Conservation (phyloP, 2,329 filamentous ascomycete species). For the Pseudogymnoascus sp. region DNA sequence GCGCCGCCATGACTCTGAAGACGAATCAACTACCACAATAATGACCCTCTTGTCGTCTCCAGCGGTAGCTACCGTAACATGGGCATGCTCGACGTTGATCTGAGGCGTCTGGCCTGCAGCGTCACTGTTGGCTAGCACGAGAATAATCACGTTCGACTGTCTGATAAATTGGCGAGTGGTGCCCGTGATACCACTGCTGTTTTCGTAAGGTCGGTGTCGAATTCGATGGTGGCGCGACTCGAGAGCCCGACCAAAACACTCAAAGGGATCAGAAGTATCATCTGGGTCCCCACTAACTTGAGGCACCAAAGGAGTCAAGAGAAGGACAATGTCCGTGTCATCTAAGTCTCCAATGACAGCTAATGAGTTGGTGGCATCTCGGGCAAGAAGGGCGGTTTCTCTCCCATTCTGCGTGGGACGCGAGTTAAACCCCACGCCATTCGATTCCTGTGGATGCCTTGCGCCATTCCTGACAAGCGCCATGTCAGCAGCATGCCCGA, state of each 20-base stretch:
- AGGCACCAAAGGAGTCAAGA: conserved; percentile 49
- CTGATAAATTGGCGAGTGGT: conserved; percentile 28
- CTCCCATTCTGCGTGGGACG: background rate
- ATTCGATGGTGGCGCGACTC: conserved; percentile 51
- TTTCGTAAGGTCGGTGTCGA: conserved; percentile 60
- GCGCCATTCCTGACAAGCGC: background rate
- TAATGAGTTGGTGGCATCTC: conserved; percentile 35
- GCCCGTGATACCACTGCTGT: conserved; percentile 41
- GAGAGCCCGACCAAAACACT: conserved; percentile 57
- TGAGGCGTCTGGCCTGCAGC: background rate
- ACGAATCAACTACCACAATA: conserved; percentile 35
- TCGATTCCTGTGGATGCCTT: background rate
- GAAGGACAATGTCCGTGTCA: conserved; percentile 48
- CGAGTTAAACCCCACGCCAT: background rate
- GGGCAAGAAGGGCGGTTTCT: conserved; percentile 13
- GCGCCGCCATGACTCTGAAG: background rate
- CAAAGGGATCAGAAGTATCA: conserved; percentile 57
- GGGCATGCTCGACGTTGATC: conserved; percentile 17
- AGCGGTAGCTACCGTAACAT: conserved; percentile 19
- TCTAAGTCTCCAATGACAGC: conserved; percentile 39
- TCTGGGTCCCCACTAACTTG: conserved; percentile 35
- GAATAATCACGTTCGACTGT: conserved; percentile 34
- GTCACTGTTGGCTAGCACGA: conserved; percentile 39
- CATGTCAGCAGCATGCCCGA: background rate
- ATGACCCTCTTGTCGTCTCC: conserved; percentile 43